A percentile compares a stretch with the other conserved stretches of the same genome.
Conservation (phyloP, 305 asterid genomes). For the Lippia alba region DNA sequence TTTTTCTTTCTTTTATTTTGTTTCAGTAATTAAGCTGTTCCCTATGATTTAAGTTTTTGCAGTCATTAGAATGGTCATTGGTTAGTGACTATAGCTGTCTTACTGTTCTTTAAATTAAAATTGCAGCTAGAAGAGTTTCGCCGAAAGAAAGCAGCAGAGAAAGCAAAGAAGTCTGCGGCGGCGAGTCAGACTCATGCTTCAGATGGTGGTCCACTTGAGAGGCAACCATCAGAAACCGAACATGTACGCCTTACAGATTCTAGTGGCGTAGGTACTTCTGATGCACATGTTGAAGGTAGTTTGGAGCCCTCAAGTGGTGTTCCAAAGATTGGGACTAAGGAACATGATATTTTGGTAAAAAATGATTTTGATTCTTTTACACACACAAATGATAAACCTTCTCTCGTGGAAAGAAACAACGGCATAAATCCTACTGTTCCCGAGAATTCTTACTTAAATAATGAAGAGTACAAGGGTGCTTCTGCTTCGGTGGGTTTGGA, state of each 20-base stretch:
- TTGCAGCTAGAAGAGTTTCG: conserved; percentile 95
- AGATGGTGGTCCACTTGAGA: conserved; percentile 51
- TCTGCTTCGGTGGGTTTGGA: conserved; percentile 42
- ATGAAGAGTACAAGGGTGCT: conserved; percentile 47
- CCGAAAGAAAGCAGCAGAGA: conserved; percentile 81
- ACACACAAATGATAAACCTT: conserved; percentile 39
- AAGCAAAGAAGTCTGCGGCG: conserved; percentile 62
- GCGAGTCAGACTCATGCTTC: conserved; percentile 44
- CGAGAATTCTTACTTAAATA: conserved; percentile 39
- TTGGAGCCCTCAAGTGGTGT: conserved; percentile 38
- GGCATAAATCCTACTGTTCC: conserved; percentile 35
- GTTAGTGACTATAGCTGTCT: conserved; percentile 16
- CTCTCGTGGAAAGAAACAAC: conserved; percentile 39
- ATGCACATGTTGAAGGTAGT: conserved; percentile 47
- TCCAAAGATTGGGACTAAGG: conserved; percentile 45
- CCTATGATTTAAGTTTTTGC: conserved; percentile 1
- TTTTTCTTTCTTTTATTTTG: not conserved
- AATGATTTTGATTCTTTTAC: conserved; percentile 42
- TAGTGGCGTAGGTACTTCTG: conserved; percentile 62
- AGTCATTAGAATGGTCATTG: conserved; percentile 10
- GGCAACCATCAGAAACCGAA: conserved; percentile 54
- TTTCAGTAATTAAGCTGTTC: not conserved
- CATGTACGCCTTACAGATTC: conserved; percentile 47
- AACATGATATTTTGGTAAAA: conserved; percentile 40
- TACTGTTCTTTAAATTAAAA: conserved; percentile 17